Conservation (phyloP, 1,139 yeast genomes). For the Saccharomyces uvarum region DNA sequence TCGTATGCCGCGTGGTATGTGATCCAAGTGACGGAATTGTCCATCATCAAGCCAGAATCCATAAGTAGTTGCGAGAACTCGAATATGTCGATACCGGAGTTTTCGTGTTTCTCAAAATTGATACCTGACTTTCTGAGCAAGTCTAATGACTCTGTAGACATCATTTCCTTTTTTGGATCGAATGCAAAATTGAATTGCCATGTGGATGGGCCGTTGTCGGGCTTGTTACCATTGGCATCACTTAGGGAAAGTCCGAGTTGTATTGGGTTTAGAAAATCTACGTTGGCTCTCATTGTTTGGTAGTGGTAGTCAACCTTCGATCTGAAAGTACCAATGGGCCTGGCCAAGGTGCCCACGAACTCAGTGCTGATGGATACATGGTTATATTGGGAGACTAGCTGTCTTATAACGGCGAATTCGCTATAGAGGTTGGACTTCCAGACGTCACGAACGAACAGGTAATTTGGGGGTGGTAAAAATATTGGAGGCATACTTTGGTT, state of each 20-base stretch:
- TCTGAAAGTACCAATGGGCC: conserved; percentile 94
- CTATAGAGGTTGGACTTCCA: conserved; percentile 81
- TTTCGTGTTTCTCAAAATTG: conserved; percentile 67
- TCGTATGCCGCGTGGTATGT: conserved; percentile 95
- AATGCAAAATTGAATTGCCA: conserved; percentile 95
- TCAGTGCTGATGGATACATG: conserved; percentile 79
- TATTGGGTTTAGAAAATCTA: conserved; percentile 76
- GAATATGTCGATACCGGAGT: conserved; percentile 70
- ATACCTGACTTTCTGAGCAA: conserved; percentile 74
- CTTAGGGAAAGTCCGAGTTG: conserved; percentile 84
- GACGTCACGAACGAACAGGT: conserved; percentile 45
- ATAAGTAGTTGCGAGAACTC: conserved; percentile 79
- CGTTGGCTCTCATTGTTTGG: conserved; percentile 86
- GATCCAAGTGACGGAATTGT: conserved; percentile 72
- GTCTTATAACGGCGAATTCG: conserved; percentile 70
- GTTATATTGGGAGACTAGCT: conserved; percentile 60
- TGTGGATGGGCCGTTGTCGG: conserved; percentile 65
- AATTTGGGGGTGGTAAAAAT: conserved; percentile 29
- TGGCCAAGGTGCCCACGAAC: conserved; percentile 91
- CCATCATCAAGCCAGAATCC: conserved; percentile 77
- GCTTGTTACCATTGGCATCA: conserved; percentile 68
- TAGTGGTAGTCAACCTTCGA: conserved; percentile 90
- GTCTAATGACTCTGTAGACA: conserved; percentile 66
- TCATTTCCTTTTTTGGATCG: conserved; percentile 74
- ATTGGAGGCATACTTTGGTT: conserved; percentile 15